Evolutionary conservation across 2,329 filamentous ascomycete genomes (phyloP).

Genomic region (Aspergillus brasiliensis): DNA sequence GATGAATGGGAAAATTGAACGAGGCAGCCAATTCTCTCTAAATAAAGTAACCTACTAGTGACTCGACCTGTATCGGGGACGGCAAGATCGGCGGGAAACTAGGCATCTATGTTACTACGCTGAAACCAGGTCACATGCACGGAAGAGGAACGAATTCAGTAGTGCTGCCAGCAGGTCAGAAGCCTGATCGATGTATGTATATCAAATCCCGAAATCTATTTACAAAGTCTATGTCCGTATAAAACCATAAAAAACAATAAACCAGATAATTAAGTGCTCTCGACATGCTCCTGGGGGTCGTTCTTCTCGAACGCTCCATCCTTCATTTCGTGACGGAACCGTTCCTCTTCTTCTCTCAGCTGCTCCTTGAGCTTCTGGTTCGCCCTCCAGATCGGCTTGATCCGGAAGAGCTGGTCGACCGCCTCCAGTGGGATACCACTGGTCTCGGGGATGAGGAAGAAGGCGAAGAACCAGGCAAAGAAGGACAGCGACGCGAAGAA

Average conservation of each 20-base stretch:
- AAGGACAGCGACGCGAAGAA: conserved; percentile 69
- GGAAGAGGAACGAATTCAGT: neutral
- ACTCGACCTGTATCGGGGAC: neutral
- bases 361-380: conserved; percentile 32
- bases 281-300: conserved; percentile 23
- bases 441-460: conserved; percentile 66
- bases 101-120: neutral
- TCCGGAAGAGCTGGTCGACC: conserved; percentile 64
- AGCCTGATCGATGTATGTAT: neutral
- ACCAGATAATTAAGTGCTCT: conserved; percentile 47
- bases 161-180: conserved; percentile 4
- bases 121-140: neutral
- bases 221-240: neutral
- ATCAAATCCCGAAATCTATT: neutral
- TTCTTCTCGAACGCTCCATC: conserved; percentile 24
- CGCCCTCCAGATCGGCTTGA: conserved; percentile 40
- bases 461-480: conserved; percentile 60
- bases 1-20: neutral
- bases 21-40: neutral
- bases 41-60: no score
- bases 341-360: conserved; percentile 38
- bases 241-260: neutral
- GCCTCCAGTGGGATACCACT: conserved; percentile 66
- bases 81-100: neutral
- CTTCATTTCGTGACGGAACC: conserved; percentile 36